Conservation (phyloP, 345 rosid species). For the Pseudoturritis turrita region DNA sequence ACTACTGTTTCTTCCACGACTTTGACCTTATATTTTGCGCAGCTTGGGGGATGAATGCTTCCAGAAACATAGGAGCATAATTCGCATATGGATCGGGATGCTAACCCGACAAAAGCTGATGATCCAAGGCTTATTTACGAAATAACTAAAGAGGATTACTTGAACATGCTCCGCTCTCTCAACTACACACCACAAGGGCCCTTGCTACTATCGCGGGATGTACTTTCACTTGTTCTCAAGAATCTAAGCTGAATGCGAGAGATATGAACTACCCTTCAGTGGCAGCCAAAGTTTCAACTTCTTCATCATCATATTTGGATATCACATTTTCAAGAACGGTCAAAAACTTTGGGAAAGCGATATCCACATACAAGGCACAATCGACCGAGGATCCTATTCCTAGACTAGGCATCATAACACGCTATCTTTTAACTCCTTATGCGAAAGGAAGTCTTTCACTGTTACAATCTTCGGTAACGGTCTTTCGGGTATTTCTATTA, state of each 20-base stretch:
- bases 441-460: constrained; percentile 32
- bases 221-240: constrained; percentile 24
- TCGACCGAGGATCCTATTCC: neutral
- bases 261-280: constrained; percentile 47
- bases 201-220: constrained; percentile 19
- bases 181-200: constrained; percentile 4
- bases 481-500: neutral
- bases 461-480: constrained; percentile 20
- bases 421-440: constrained; percentile 30
- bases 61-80: neutral
- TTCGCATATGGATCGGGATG: constrained; percentile 40
- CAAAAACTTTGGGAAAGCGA: constrained; percentile 39
- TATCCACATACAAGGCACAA: constrained; percentile 36
- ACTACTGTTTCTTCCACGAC: constrained; percentile 43
- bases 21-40: neutral
- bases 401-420: constrained; percentile 11
- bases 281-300: neutral
- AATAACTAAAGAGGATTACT: constrained; percentile 25
- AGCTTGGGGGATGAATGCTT: constrained; percentile 33
- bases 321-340: constrained; percentile 36
- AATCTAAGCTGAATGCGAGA: neutral
- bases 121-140: constrained; percentile 32
- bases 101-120: constrained; percentile 37
- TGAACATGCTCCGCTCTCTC: constrained; percentile 34
- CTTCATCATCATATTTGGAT: neutral